These are phyloP conservation scores for Cryptosporidium meleagridis DNA, from an alignment of 169 alveolate genomes.

Conservation along the genomic window DNA sequence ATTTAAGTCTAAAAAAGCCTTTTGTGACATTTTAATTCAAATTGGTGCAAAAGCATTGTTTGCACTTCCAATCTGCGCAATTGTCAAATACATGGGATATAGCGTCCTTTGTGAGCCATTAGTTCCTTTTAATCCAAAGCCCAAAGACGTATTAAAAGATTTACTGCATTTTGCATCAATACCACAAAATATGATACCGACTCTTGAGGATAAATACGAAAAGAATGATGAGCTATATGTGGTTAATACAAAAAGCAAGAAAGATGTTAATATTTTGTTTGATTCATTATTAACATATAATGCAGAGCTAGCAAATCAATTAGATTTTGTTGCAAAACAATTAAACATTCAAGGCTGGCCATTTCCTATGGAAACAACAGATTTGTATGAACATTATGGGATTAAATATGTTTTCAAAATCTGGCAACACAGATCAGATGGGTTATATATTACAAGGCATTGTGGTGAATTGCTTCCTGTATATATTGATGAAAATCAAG, in stretches of 20 bases:
- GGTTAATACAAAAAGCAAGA: slow-evolving; percentile 29
- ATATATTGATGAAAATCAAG: slow-evolving; percentile 64
- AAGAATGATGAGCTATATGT: slow-evolving; percentile 1
- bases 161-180: not conserved
- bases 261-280: slow-evolving; percentile 23
- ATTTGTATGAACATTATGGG: slow-evolving; percentile 38
- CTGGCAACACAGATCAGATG: slow-evolving; percentile 75
- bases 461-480: slow-evolving; percentile 70
- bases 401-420: slow-evolving; percentile 43
- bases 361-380: slow-evolving; percentile 74
- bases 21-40: slow-evolving; percentile 65
- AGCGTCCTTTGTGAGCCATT: slow-evolving; percentile 63
- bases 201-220: slow-evolving; percentile 24
- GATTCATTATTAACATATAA: slow-evolving; percentile 52
- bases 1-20: slow-evolving; percentile 52
- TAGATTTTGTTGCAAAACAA: slow-evolving; percentile 44
- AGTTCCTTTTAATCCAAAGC: slow-evolving; percentile 65
- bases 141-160: slow-evolving; percentile 51
- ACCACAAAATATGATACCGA: slow-evolving; percentile 7
- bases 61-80: slow-evolving; percentile 59
- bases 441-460: slow-evolving; percentile 56
- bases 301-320: slow-evolving; percentile 39
- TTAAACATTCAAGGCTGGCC: slow-evolving; percentile 73
- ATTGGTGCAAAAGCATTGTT: slow-evolving; percentile 54
- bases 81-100: slow-evolving; percentile 68